These are phyloP conservation scores for Globisporangium solare DNA, from an alignment of 352 stramenopile genomes.

Conservation along the genomic window DNA sequence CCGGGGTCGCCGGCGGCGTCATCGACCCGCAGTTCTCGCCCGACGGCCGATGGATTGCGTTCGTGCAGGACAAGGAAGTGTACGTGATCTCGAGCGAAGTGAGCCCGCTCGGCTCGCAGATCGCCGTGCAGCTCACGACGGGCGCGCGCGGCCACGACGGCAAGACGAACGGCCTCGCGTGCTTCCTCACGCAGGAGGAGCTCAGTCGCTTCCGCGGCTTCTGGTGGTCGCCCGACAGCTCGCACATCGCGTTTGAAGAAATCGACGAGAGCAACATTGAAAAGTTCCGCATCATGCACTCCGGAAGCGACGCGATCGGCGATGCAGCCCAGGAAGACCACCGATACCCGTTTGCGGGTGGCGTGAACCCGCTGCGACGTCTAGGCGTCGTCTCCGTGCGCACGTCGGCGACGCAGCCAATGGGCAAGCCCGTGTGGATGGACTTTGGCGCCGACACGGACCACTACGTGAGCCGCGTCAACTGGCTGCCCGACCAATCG, in stretches of 20 bases:
- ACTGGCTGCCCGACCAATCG: conserved; percentile 93
- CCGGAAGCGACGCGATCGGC: conserved; percentile 68
- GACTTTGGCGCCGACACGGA: conserved; percentile 62
- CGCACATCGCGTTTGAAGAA: conserved; percentile 85
- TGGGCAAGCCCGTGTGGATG: conserved; percentile 68
- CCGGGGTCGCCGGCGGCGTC: conserved; percentile 59
- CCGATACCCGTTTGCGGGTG: conserved; percentile 92
- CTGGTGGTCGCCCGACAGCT: conserved; percentile 92
- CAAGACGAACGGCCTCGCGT: conserved; percentile 92
- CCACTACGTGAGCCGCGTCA: conserved; percentile 91
- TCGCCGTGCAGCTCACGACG: conserved; percentile 64
- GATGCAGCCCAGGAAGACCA: conserved; percentile 69
- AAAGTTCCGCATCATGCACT: conserved; percentile 95
- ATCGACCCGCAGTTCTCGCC: conserved; percentile 94
- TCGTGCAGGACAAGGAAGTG: conserved; percentile 93
- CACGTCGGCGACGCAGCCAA: conserved; percentile 17
- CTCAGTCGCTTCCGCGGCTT: conserved; percentile 95
- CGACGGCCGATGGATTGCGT: conserved; percentile 91
- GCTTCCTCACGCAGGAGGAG: conserved; percentile 97
- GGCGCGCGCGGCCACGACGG: conserved; percentile 64
- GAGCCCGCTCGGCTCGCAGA: conserved; percentile 23
- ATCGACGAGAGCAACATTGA: conserved; percentile 93
- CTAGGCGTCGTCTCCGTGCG: conserved; percentile 72
- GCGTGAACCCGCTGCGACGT: conserved; percentile 85
- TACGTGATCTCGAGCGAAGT: conserved; percentile 83